These are phyloP conservation scores for Bromus sterilis DNA, from an alignment of 176 grass and related monocot genomes.

Conservation along the genomic window DNA sequence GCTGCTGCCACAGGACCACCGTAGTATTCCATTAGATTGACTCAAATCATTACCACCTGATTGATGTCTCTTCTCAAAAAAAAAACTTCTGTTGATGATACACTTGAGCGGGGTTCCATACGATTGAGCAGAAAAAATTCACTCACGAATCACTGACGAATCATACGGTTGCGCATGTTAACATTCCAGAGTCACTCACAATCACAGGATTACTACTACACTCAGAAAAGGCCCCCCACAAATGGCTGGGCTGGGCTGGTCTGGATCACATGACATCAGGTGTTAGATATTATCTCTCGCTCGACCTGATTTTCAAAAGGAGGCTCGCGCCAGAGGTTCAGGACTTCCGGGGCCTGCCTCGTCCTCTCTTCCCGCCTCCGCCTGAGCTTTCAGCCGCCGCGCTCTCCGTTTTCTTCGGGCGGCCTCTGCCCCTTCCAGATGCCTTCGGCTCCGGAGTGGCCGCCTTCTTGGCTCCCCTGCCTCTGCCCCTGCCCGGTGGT, in stretches of 20 bases:
- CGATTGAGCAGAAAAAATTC: background rate
- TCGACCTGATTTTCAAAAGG: slow-evolving; percentile 1
- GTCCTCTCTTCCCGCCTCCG: slow-evolving; percentile 40
- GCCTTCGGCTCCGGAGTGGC: slow-evolving; percentile 26
- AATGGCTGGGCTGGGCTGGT: slow-evolving; percentile 2
- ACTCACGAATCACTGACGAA: background rate
- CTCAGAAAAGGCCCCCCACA: background rate
- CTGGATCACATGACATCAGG: too few species aligned
- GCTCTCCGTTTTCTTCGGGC: slow-evolving; percentile 47
- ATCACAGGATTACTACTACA: background rate
- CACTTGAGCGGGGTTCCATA: background rate
- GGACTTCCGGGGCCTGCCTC: slow-evolving; percentile 24
- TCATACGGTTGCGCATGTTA: background rate
- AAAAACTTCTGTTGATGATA: too few species aligned
- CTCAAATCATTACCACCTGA: background rate
- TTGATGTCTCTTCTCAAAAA: background rate
- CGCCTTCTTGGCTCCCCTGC: slow-evolving; percentile 47
- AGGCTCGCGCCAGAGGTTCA: background rate
- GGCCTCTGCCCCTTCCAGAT: slow-evolving; percentile 58
- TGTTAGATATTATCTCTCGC: slow-evolving; percentile 26
- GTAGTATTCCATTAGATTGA: background rate
- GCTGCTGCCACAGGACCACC: background rate
- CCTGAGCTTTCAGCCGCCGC: slow-evolving; percentile 33
- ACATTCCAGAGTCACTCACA: slow-evolving; percentile 13
- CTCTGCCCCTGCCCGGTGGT: slow-evolving; percentile 56